Evolutionary conservation across 2,329 filamentous ascomycete genomes (phyloP).

Genomic region (Botryotinia calthae): DNA sequence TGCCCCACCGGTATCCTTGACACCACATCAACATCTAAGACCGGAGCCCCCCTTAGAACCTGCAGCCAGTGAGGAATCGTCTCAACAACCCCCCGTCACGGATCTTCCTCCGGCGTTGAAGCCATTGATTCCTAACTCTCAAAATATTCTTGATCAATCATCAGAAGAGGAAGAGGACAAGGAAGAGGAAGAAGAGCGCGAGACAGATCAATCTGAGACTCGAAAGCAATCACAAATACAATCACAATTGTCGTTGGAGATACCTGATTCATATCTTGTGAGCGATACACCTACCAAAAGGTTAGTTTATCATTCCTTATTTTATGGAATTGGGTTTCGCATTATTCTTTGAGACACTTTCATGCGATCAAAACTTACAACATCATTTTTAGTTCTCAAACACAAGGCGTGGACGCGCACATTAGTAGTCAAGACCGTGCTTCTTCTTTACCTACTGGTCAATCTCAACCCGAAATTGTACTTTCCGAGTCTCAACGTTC

Average conservation of each 20-base stretch:
- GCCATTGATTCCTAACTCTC: neutral
- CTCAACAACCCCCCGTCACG: neutral
- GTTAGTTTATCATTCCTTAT: neutral
- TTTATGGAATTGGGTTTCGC: neutral
- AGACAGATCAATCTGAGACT: neutral
- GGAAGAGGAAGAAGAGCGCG: neutral
- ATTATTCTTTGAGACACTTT: neutral
- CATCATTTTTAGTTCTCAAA: slow-evolving; percentile 4
- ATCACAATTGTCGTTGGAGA: slow-evolving; percentile 1
- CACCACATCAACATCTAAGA: slow-evolving; percentile 4
- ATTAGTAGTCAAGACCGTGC: neutral
- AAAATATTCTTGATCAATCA: neutral
- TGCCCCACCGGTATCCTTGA: slow-evolving; percentile 16
- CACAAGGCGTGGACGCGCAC: neutral
- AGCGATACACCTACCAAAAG: slow-evolving; percentile 5
- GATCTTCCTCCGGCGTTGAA: neutral
- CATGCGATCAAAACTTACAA: slow-evolving; percentile 6
- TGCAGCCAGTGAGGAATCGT: slow-evolving; percentile 10
- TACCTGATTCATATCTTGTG: slow-evolving; percentile 16
- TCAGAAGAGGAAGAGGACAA: neutral
- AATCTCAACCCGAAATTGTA: neutral
- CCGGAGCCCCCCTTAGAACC: neutral
- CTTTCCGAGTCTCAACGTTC: slow-evolving; percentile 13
- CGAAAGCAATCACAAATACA: neutral
- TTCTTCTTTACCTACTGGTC: slow-evolving; percentile 8